Conservation (phyloP, 225 moss, liverwort and hornwort species). For the Bryum argenteum region DNA sequence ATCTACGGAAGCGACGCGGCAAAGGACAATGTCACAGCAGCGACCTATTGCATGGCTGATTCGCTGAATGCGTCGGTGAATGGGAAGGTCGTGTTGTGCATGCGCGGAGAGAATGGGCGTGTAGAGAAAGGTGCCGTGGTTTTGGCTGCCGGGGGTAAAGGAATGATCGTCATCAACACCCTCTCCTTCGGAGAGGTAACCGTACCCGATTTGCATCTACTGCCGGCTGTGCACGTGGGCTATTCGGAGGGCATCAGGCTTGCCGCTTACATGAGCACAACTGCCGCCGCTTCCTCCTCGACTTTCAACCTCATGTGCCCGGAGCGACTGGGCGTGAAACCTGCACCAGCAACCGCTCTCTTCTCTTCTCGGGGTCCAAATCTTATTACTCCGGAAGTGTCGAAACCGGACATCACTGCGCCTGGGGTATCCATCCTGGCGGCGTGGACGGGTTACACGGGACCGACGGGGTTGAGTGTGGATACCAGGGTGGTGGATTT, state of each 20-base stretch:
- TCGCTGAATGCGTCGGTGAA: too few relatives aligned
- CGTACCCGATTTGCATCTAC: conserved; percentile 48
- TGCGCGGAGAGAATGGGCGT: conserved; percentile 37
- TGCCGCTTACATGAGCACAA: conserved; percentile 36
- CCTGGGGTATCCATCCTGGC: conserved; percentile 68
- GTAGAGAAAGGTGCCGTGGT: conserved; percentile 58
- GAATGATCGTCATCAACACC: conserved; percentile 34
- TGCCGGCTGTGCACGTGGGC: conserved; percentile 53
- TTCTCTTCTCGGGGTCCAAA: conserved; percentile 76
- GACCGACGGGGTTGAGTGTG: background rate
- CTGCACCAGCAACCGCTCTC: conserved; percentile 52
- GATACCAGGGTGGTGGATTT: conserved; percentile 34
- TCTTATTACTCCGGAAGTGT: background rate
- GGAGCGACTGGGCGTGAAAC: conserved; percentile 49
- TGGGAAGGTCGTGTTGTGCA: conserved; percentile 67
- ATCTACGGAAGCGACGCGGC: too few relatives aligned
- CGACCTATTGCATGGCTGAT: too few relatives aligned
- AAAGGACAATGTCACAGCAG: too few relatives aligned
- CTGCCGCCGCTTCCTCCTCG: background rate
- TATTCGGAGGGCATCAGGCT: conserved; percentile 19
- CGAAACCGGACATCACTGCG: conserved; percentile 61
- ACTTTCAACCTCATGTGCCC: background rate
- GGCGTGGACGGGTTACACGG: conserved; percentile 43
- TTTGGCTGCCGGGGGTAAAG: conserved; percentile 29
- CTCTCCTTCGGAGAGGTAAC: background rate